Evolutionary conservation across 306 rosid genomes (phyloP), one percentile per base, ranked within the genome.

Genomic region (Styphnolobium japonicum): DNA sequence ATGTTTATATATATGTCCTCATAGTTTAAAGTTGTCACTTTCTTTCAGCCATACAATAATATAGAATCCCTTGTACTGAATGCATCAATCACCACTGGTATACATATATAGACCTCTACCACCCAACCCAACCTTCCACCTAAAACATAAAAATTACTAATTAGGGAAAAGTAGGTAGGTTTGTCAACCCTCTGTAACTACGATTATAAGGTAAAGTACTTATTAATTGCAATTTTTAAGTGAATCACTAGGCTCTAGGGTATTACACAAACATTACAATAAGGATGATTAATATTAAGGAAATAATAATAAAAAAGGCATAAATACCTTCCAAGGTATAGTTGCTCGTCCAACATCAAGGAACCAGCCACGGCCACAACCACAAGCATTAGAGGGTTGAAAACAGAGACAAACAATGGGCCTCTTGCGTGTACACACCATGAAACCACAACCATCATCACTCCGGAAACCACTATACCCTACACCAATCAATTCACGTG

Each of bases 401-500:
- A 81, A n/a, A 81, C 63, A 18, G 85, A 75, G 10, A 81, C 85
- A 67, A 56, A 81, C 12, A 81, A 36, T 45, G 85, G 85, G 2
- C 85, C 85, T 67, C 80, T 81, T 21, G 33, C 58, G 36, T 39
- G 77, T 4, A 81, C 49, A 2, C 76, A 67, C 85, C 85, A 81
- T 2, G 81, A 67, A 33, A 81, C 48, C 43, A 19, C 76, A 5
- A 40, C 71, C 18, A 75, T 76, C 81, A 75, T 56, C 12, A 81
- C 16, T 81, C 85, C 85, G 10, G 85, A 75, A 33, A 61, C 77
- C 46, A 75, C 72, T 67, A 55, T 67, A n/a, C 85, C 85, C 85
- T 81, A 23, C 65, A 58, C n/a, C n/a, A n/a, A n/a, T n/a, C n/a
- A n/a, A n/a, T n/a, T n/a, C 23, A 60, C 19, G 3, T 6, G 0